Evolutionary conservation across 2,329 filamentous ascomycete genomes (phyloP), one percentile per base, ranked within the genome.

Genomic region (Aureobasidium sp.): DNA sequence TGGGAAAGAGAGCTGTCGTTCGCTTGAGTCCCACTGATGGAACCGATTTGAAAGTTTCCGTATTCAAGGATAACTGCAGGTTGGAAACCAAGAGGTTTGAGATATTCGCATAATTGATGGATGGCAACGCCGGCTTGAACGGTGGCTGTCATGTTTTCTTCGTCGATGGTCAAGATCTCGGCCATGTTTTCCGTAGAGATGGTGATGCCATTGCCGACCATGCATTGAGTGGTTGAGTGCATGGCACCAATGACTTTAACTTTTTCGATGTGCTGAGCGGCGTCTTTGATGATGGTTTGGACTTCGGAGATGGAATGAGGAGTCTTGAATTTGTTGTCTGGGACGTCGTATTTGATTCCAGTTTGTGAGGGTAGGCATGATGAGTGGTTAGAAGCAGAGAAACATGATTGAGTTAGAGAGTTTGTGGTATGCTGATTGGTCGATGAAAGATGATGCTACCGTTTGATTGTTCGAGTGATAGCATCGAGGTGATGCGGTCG

Each of bases 31-130:
- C 62, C 62, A 6, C 47, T 56, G 12, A 62, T 48, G 1, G 62
- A 59, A 12, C 62, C 62, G 9, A 62, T 63, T 9, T 63, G 39
- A 33, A 65, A 65, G 35, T 65, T 61, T n/a, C 63, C 63, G 15
- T 48, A 63, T 39, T 65, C 63, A 5, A 65, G 62, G 3, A 63
- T 57, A 14, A 65, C 63, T 8, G 63, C 57, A 15, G 52, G 45
- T 35, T 65, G 62, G 19, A 49, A 60, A 12, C 58, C 63, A 31
- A 61, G 50, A 5, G 57, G 58, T 31, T 63, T 62, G 29, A 63
- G 59, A 40, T 62, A 44, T 24, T 31, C 40, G 35, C 62, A 63
- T 7, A 63, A 45, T 15, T 63, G 59, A 14, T 63, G 50, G 22
- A 62, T 24, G 31, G 58, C 35, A 1, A 63, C 62, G 15, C 62